phyloP scores from a whole-genome alignment of 2,329 filamentous ascomycete genomes.

The Fusarium concolor region DNA sequence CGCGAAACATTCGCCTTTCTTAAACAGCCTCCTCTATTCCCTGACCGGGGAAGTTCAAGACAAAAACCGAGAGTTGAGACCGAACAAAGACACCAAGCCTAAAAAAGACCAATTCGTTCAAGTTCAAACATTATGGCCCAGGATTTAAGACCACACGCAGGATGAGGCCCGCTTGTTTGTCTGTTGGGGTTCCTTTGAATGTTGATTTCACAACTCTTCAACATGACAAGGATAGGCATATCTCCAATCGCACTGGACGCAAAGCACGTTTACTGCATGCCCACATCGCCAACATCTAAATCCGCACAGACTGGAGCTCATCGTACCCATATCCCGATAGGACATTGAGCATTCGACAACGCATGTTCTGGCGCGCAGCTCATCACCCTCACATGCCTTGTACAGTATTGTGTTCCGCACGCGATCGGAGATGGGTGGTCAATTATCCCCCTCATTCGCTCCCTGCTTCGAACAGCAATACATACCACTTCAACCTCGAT shows the following conservation, averaged over 20 bases:
- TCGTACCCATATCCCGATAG: constrained; percentile 6
- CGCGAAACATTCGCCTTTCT: constrained; percentile 32
- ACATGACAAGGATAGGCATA: constrained; percentile 30
- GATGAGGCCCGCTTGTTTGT: constrained; percentile 32
- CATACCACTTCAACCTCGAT: constrained; percentile 13
- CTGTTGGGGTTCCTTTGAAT: constrained; percentile 17
- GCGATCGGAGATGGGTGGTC: constrained; percentile 27
- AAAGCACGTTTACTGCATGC: constrained; percentile 29
- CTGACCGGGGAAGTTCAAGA: constrained; percentile 17
- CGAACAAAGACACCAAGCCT: constrained; percentile 24
- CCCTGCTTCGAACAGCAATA: constrained; percentile 10
- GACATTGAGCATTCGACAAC: background rate
- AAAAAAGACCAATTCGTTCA: constrained; percentile 31
- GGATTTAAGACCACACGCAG: constrained; percentile 20
- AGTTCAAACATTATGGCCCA: constrained; percentile 28
- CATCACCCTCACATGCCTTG: constrained; percentile 40
- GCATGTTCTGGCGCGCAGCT: constrained; percentile 31
- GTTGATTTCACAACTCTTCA: constrained; percentile 29
- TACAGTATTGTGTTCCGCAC: constrained; percentile 12
- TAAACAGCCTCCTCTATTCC: constrained; percentile 15
- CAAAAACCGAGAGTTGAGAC: constrained; percentile 28
- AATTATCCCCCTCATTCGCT: constrained; percentile 31
- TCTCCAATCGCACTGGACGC: constrained; percentile 7
- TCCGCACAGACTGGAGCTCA: constrained; percentile 34
- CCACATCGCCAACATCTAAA: constrained; percentile 32